Evolutionary conservation across 73 alveolate genomes (phyloP).

Genomic region (Blepharisma japonicum): DNA sequence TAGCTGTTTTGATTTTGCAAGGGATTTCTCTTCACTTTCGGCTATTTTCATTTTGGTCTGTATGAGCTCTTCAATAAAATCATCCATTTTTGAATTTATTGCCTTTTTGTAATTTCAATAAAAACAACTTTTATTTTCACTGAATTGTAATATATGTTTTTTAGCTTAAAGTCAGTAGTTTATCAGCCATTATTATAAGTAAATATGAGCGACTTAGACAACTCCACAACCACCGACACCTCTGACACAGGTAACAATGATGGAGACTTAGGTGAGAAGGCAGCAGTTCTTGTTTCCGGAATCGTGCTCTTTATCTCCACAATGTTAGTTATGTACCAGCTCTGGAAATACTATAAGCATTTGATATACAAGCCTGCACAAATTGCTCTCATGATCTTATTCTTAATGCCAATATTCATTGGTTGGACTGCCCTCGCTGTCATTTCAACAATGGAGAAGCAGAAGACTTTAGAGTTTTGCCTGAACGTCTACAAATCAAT

Average conservation of each 20-base stretch:
- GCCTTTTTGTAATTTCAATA: no score
- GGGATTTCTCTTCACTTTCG: neutral
- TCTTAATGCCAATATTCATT: slow-evolving; percentile 10
- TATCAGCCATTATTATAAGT: no score
- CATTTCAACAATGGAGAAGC: neutral
- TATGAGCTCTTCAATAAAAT: neutral
- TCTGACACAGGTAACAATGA: no score
- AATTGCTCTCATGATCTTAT: neutral
- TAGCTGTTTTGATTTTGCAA: neutral
- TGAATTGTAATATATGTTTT: no score
- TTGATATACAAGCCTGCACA: neutral
- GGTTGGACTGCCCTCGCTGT: slow-evolving; percentile 16
- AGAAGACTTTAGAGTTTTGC: neutral
- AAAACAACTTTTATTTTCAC: no score
- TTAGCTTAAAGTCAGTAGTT: no score
- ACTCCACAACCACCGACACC: no score
- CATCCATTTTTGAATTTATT: neutral
- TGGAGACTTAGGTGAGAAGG: neutral
- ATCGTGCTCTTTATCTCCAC: neutral
- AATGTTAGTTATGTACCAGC: neutral
- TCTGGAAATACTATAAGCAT: neutral
- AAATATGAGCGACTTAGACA: no score
- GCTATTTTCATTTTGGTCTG: neutral
- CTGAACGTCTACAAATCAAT: slow-evolving; percentile 6
- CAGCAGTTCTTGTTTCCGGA: neutral